Conservation (phyloP, 1,284 basidiomycete species). For the Austroboletus rostrupii region DNA sequence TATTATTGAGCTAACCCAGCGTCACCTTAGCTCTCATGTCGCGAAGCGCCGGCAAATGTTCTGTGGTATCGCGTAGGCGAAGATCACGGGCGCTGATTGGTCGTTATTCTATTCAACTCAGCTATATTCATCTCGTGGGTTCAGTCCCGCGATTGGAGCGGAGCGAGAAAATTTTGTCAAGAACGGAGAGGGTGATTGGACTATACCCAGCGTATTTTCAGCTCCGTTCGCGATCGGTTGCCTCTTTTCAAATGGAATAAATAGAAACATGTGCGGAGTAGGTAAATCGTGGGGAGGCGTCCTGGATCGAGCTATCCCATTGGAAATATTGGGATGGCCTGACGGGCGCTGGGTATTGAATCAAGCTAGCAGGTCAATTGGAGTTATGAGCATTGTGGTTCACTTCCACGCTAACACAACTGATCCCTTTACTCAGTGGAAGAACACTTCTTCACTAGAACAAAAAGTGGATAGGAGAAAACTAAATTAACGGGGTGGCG, state of each 20-base stretch:
- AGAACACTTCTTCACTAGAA: too few species aligned
- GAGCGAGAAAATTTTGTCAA: not conserved
- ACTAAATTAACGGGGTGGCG: not conserved
- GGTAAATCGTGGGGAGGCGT: slow-evolving; percentile 1
- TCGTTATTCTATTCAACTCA: not conserved
- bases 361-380: not conserved
- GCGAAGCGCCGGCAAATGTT: not conserved
- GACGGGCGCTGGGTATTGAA: not conserved
- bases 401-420: not conserved
- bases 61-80: slow-evolving; percentile 17
- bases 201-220: not conserved
- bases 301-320: not conserved
- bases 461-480: not conserved
- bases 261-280: not conserved
- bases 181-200: too few species aligned
- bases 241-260: slow-evolving; percentile 3
- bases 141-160: slow-evolving; percentile 5
- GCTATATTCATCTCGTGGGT: not conserved
- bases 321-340: not conserved
- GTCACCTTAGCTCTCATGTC: not conserved
- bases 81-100: slow-evolving; percentile 23
- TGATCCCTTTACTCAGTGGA: not conserved
- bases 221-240: slow-evolving; percentile 14
- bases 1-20: too few species aligned
- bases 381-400: not conserved